Evolutionary conservation across 164 flowering plant genomes (phyloP).

Genomic region (Dillenia suffruticosa): DNA sequence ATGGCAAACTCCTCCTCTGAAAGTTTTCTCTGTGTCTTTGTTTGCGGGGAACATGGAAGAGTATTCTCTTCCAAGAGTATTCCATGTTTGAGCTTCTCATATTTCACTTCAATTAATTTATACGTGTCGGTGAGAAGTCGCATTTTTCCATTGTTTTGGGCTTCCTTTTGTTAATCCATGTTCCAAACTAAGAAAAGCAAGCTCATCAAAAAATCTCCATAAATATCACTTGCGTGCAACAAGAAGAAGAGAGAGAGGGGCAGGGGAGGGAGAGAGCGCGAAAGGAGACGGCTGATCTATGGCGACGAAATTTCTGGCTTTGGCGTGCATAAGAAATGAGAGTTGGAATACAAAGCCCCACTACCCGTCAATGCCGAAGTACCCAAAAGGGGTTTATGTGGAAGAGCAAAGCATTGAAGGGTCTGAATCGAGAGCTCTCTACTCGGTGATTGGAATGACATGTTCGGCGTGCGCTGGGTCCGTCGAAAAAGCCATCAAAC

Average conservation of each 20-base stretch:
- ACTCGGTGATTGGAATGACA: slow-evolving; percentile 74
- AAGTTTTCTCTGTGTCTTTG: too few species aligned
- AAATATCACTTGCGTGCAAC: too few species aligned
- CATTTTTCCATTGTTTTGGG: too few species aligned
- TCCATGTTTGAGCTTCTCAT: too few species aligned
- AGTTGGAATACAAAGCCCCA: slow-evolving; percentile 37
- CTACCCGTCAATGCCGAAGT: slow-evolving; percentile 69
- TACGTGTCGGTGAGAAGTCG: too few species aligned
- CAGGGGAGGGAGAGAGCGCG: neutral
- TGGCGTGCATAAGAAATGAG: slow-evolving; percentile 48
- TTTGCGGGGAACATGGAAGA: too few species aligned
- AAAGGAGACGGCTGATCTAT: slow-evolving; percentile 12
- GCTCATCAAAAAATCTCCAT: too few species aligned
- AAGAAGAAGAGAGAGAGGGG: neutral
- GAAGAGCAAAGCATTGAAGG: slow-evolving; percentile 21
- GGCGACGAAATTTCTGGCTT: slow-evolving; percentile 46
- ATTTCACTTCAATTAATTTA: too few species aligned
- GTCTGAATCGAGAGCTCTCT: slow-evolving; percentile 42
- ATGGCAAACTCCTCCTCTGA: too few species aligned
- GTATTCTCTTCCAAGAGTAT: too few species aligned
- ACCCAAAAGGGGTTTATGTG: slow-evolving; percentile 41
- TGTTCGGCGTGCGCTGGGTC: slow-evolving; percentile 91
- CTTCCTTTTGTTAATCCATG: too few species aligned
- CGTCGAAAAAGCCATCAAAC: slow-evolving; percentile 73
- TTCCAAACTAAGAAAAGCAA: too few species aligned